Evolutionary conservation across 768 basidiomycete species (phyloP).

Genomic region (Boletus rubropictus): DNA sequence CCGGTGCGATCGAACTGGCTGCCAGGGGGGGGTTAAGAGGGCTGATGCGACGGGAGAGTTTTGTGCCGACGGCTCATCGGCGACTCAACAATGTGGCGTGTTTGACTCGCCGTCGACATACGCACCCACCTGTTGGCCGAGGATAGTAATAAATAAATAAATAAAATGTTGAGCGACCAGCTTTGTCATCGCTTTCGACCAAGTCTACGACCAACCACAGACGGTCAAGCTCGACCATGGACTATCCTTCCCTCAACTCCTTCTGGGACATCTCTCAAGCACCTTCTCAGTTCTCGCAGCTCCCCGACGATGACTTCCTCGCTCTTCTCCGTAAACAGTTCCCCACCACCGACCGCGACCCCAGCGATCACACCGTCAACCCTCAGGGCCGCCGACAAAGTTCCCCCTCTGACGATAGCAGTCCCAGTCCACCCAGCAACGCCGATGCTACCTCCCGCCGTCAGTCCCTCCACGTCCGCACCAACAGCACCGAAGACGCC

Average conservation of each 20-base stretch:
- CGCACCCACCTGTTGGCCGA: conserved; percentile 7
- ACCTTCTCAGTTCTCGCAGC: conserved; percentile 48
- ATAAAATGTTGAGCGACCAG: not conserved
- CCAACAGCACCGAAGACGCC: conserved; percentile 40
- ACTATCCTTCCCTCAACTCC: conserved; percentile 39
- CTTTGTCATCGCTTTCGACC: conserved; percentile 5
- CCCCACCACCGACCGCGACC: conserved; percentile 26
- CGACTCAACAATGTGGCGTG: not conserved
- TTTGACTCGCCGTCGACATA: conserved; percentile 7
- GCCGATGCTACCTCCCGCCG: conserved; percentile 23
- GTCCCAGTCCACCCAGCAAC: conserved; percentile 66
- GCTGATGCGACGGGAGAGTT: not conserved
- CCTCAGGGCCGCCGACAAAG: conserved; percentile 41
- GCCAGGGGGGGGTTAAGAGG: too few relatives aligned
- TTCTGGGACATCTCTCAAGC: conserved; percentile 68
- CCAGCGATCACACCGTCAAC: conserved; percentile 44
- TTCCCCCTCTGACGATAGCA: conserved; percentile 70
- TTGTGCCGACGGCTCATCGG: not conserved
- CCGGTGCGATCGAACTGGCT: too few relatives aligned
- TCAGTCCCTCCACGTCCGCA: conserved; percentile 18
- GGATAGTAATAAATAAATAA: conserved; percentile 2
- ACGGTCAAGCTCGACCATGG: conserved; percentile 16
- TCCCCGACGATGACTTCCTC: conserved; percentile 73
- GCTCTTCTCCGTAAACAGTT: conserved; percentile 76
- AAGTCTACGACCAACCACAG: not conserved